phyloP scores from a whole-genome alignment of 2,329 filamentous ascomycete genomes.

The Exserohilum turcica region DNA sequence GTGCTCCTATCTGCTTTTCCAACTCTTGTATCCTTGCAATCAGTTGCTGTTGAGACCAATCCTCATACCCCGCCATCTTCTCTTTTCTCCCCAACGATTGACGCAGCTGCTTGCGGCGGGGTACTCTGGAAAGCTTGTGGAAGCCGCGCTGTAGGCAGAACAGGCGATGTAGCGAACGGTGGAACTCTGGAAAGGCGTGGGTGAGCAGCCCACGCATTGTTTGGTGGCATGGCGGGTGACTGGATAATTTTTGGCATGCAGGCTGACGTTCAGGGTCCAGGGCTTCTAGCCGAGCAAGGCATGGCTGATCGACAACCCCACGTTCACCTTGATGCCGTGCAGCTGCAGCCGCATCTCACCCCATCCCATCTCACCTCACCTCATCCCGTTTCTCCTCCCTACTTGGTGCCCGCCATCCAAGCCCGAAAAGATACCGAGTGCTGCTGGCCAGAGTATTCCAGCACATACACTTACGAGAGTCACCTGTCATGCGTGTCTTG shows the following conservation, averaged over 20 bases:
- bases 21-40: conserved; percentile 42
- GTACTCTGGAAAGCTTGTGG: conserved; percentile 43
- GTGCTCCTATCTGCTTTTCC: conserved; percentile 26
- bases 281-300: conserved; percentile 13
- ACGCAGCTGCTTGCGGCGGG: conserved; percentile 29
- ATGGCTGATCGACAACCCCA: conserved; percentile 8
- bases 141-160: conserved; percentile 37
- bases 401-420: not conserved
- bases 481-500: not conserved
- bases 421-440: not conserved
- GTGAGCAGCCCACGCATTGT: conserved; percentile 36
- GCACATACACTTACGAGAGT: not conserved
- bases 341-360: not conserved
- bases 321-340: not conserved
- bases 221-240: conserved; percentile 22
- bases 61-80: conserved; percentile 37
- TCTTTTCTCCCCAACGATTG: conserved; percentile 14
- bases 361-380: not conserved
- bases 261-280: conserved; percentile 34
- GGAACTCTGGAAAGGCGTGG: conserved; percentile 37
- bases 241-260: conserved; percentile 34
- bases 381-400: not conserved
- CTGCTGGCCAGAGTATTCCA: not conserved
- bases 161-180: conserved; percentile 31
- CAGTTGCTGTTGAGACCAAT: conserved; percentile 43